phyloP scores from a whole-genome alignment of 192 early-diverging fungal species.

The Backusella liffmaniae region DNA sequence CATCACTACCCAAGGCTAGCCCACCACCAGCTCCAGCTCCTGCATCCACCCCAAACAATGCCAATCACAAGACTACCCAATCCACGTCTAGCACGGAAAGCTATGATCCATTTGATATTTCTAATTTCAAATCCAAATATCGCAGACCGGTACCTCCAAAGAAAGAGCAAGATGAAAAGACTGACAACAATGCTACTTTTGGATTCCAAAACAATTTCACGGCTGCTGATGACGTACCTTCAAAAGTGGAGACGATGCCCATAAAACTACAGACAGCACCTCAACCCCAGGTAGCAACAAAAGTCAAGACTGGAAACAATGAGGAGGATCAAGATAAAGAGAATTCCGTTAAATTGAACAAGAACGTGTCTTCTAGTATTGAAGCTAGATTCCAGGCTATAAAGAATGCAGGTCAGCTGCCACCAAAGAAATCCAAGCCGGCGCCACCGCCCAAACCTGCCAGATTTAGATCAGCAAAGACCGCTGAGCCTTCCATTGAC shows the following conservation, averaged over 20 bases:
- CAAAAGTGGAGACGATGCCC: background rate
- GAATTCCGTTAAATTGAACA: background rate
- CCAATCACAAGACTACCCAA: background rate
- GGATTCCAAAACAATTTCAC: conserved; percentile 15
- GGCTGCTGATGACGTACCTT: background rate
- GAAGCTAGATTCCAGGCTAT: conserved; percentile 18
- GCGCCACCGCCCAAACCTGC: conserved; percentile 35
- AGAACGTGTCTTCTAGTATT: conserved; percentile 18
- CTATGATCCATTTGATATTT: conserved; percentile 25
- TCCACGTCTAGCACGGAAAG: background rate
- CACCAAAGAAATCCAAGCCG: background rate
- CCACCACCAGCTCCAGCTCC: background rate
- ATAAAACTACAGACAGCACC: background rate
- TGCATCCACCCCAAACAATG: background rate
- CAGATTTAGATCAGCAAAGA: conserved; percentile 25
- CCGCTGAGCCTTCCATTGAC: background rate
- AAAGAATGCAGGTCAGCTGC: background rate
- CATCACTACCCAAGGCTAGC: background rate
- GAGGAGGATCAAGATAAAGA: background rate
- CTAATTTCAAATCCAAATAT: background rate
- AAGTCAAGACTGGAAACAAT: background rate
- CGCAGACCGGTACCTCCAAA: background rate
- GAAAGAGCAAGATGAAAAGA: background rate
- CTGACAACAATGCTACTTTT: background rate
- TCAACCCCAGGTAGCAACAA: background rate